Evolutionary conservation across 768 basidiomycete genomes (phyloP).

Genomic region (Cytidiella melzeri): DNA sequence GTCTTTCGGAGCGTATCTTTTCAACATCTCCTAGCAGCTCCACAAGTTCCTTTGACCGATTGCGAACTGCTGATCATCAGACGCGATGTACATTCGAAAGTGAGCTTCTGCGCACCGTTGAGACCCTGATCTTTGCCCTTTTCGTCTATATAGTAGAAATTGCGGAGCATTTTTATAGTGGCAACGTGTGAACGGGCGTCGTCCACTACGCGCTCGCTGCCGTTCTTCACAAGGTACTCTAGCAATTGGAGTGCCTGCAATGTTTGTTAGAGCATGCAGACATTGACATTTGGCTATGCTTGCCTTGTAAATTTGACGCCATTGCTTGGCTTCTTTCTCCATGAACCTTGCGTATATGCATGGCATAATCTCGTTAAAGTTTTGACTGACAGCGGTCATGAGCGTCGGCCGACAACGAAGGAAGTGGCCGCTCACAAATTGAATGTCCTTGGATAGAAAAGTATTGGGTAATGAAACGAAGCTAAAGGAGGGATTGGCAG

Average conservation of each 20-base stretch:
- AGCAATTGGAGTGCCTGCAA: conserved; percentile 81
- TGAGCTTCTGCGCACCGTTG: conserved; percentile 61
- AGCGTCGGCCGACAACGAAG: background rate
- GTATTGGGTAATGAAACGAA: background rate
- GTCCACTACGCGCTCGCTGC: conserved; percentile 95
- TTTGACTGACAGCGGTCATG: conserved; percentile 63
- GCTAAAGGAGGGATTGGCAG: conserved; percentile 6
- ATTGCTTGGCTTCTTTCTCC: conserved; percentile 97
- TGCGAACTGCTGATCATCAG: conserved; percentile 60
- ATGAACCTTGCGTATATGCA: conserved; percentile 92
- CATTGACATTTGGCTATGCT: conserved; percentile 6
- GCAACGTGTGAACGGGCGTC: conserved; percentile 93
- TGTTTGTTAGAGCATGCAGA: background rate
- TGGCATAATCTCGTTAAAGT: conserved; percentile 99
- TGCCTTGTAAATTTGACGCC: conserved; percentile 99
- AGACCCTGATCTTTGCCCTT: conserved; percentile 98
- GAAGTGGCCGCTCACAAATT: conserved; percentile 66
- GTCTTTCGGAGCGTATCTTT: conserved; percentile 78
- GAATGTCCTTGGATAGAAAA: conserved; percentile 65
- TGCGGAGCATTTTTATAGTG: conserved; percentile 95
- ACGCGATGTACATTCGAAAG: background rate
- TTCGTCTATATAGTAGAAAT: conserved; percentile 98
- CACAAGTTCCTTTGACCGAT: conserved; percentile 89
- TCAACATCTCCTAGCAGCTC: conserved; percentile 90
- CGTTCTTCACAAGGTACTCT: conserved; percentile 95